Evolutionary conservation across 2,329 filamentous ascomycete genomes (phyloP).

Genomic region (Monilinia fructigena): DNA sequence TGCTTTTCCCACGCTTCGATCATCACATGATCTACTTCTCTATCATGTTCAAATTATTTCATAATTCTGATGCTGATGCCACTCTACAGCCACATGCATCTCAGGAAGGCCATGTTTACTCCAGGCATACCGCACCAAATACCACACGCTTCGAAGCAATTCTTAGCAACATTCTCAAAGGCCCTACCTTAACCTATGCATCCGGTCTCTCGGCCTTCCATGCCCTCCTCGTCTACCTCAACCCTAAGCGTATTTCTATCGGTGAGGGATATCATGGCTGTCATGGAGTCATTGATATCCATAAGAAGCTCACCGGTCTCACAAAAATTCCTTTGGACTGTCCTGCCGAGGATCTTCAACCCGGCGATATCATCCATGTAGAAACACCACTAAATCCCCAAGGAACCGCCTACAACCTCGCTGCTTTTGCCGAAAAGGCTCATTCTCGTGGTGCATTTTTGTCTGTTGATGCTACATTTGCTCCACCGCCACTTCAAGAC

Average conservation of each 20-base stretch:
- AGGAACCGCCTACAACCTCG: constrained; percentile 75
- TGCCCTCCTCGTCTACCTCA: constrained; percentile 77
- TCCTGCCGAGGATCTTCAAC: constrained; percentile 61
- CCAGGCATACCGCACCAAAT: constrained; percentile 75
- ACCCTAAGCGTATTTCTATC: constrained; percentile 80
- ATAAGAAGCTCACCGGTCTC: constrained; percentile 73
- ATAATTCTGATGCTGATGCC: constrained; percentile 40
- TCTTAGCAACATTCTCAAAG: constrained; percentile 70
- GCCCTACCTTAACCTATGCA: constrained; percentile 71
- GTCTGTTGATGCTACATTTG: constrained; percentile 89
- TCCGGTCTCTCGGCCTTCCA: constrained; percentile 89
- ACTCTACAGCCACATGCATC: constrained; percentile 42
- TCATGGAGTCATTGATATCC: constrained; percentile 75
- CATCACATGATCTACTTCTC: constrained; percentile 31
- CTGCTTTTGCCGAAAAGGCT: constrained; percentile 69
- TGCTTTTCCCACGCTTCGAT: constrained; percentile 12
- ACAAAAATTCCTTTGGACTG: constrained; percentile 70
- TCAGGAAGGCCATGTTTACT: constrained; percentile 74
- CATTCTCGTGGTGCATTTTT: constrained; percentile 70
- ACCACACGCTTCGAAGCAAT: constrained; percentile 82
- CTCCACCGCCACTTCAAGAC: constrained; percentile 82
- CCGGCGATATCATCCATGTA: constrained; percentile 83
- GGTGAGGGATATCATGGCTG: constrained; percentile 89
- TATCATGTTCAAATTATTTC: background rate
- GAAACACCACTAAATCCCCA: constrained; percentile 94